Evolutionary conservation across 1,284 basidiomycete species (phyloP), one percentile per base, ranked within the genome.

Genomic region (Naganishia liquefaciens): DNA sequence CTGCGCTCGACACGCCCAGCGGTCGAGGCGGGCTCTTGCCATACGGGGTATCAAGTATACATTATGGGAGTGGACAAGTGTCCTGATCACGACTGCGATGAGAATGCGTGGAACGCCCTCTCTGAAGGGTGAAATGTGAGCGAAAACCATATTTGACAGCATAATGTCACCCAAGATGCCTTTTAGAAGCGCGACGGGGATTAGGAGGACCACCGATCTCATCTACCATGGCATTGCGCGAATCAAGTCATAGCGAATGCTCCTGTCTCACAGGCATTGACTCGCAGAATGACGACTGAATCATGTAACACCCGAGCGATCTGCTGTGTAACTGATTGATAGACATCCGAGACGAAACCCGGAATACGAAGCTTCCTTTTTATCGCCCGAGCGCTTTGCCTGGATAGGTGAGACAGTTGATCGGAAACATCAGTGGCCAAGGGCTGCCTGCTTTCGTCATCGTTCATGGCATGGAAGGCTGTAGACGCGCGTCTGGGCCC

Each of bases 381-480:
- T 44, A 44, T 44, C 19, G 43, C 23, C 43, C 43, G 43, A 44
- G 43, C 43, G 43, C 19, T 44, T 44, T 44, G n/a, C 43, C n/a
- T 44, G 43, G 43, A 44, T 44, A 44, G 43, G 43, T 44, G 43
- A 44, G 43, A 44, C 43, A 44, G 43, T 44, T 44, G 43, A 44
- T 44, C 43, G 43, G 23, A n/a, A 44, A n/a, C 19, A 37, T 37
- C 33, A 37, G 33, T 37, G 33, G 13, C 33, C 33, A 37, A 37
- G 33, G 33, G 33, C 9, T 37, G 33, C 13, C 43, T 44, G 43
- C 15, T 44, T 44, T 44, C 43, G 43, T 44, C 43, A 44, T 44
- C 43, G 23, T 23, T n/a, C n/a, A n/a, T n/a, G 43, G 9, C 43
- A n/a, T 1, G n/a, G 19, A 44, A 23, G 43, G 43, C 19, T n/a